A percentile compares a stretch with the other conserved stretches of the same genome.
phyloP scores from a whole-genome alignment of 139 green algal species.

The Asterochloris sp. region DNA sequence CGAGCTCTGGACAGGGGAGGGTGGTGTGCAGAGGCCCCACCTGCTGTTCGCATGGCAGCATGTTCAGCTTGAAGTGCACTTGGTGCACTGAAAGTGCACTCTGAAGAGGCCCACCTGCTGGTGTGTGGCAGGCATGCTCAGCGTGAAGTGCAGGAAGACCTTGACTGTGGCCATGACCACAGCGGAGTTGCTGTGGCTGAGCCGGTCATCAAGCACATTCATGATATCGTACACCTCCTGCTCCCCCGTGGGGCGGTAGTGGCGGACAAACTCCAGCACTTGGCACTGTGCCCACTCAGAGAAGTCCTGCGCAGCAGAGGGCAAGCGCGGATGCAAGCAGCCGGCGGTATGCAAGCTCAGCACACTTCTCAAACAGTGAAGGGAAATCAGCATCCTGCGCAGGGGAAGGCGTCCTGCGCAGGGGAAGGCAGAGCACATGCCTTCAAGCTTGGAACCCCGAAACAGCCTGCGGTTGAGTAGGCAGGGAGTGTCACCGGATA shows the following conservation, averaged over 20 bases:
- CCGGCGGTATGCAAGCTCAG: neutral
- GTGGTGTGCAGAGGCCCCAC: too few relatives aligned
- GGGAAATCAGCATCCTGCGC: neutral
- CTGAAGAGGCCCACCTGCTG: constrained; percentile 21
- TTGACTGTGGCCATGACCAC: constrained; percentile 88
- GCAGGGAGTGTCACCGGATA: too few relatives aligned
- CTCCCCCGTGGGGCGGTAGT: constrained; percentile 68
- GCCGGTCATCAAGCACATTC: constrained; percentile 92
- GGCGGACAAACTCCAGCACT: constrained; percentile 72
- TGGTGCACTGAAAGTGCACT: neutral
- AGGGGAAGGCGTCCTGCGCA: neutral
- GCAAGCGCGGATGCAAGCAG: neutral
- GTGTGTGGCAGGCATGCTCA: constrained; percentile 61
- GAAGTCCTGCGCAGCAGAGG: constrained; percentile 62
- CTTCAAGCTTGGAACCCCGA: too few relatives aligned
- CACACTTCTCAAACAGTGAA: neutral
- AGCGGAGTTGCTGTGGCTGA: constrained; percentile 83
- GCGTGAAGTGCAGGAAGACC: constrained; percentile 91
- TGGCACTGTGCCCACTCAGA: constrained; percentile 92
- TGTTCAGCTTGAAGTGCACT: neutral
- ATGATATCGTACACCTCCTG: constrained; percentile 94
- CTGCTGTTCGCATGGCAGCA: neutral
- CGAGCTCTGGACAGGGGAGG: too few relatives aligned
- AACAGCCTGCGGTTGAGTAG: too few relatives aligned
- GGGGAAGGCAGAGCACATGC: neutral